A percentile compares a stretch with the other conserved stretches of the same genome.
These are phyloP conservation scores for Dryas integrifolia DNA, from an alignment of 331 rosid species.

Conservation along the genomic window DNA sequence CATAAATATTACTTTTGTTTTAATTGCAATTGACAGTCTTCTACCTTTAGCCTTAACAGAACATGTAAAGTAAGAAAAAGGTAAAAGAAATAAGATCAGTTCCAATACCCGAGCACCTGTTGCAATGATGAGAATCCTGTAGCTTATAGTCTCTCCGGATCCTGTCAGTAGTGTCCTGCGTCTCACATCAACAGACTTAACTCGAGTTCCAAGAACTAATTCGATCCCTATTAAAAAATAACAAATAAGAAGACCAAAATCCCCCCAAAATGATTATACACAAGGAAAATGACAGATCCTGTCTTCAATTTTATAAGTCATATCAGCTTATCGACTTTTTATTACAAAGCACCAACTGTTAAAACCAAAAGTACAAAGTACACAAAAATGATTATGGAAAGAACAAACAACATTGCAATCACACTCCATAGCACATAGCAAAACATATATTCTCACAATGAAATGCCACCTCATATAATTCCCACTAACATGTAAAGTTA, in stretches of 20 bases:
- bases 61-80: not conserved
- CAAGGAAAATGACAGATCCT: not conserved
- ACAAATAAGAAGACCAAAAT: constrained; percentile 1
- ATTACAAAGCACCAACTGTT: not conserved
- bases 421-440: constrained; percentile 2
- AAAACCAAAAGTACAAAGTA: not conserved
- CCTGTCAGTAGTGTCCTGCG: constrained; percentile 82
- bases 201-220: constrained; percentile 88
- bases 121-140: constrained; percentile 86
- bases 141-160: constrained; percentile 96
- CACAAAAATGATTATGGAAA: not conserved
- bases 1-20: not conserved
- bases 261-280: constrained; percentile 6
- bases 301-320: not conserved
- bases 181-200: constrained; percentile 89
- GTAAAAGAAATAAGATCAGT: constrained; percentile 32
- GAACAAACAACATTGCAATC: constrained; percentile 14
- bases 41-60: not conserved
- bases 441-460: constrained; percentile 12
- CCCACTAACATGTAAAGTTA: not conserved
- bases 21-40: not conserved
- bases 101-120: constrained; percentile 99
- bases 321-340: not conserved
- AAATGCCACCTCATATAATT: not conserved
- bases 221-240: constrained; percentile 55